Evolutionary conservation across 2,329 filamentous ascomycete genomes (phyloP).

Genomic region (Aspergillus latus): DNA sequence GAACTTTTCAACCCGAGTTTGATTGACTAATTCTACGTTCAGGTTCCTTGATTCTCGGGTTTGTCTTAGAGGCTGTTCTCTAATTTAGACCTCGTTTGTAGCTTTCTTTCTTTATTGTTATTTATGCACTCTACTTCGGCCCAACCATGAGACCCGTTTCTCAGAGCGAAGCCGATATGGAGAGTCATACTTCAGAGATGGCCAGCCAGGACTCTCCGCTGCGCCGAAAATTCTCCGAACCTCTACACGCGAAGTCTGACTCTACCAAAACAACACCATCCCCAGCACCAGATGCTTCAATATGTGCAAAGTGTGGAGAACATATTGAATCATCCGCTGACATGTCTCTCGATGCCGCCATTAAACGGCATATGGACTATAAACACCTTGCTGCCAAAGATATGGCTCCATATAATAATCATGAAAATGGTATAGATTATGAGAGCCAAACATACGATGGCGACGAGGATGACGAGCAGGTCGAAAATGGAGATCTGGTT

Average conservation of each 20-base stretch:
- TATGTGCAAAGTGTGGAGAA: constrained; percentile 41
- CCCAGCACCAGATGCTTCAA: constrained; percentile 31
- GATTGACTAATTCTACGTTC: constrained; percentile 30
- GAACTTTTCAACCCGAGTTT: constrained; percentile 27
- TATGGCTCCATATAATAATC: constrained; percentile 27
- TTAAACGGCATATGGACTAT: constrained; percentile 36
- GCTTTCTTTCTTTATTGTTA: constrained; percentile 8
- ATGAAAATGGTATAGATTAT: constrained; percentile 23
- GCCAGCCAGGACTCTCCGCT: constrained; percentile 39
- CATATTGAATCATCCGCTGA: constrained; percentile 30
- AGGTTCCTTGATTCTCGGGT: constrained; percentile 21
- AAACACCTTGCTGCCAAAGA: constrained; percentile 35
- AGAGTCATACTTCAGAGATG: constrained; percentile 39
- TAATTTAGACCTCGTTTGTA: constrained; percentile 1
- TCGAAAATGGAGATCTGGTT: constrained; percentile 17
- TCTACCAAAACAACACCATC: constrained; percentile 39
- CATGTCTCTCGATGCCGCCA: constrained; percentile 24
- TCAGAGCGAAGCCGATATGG: constrained; percentile 36
- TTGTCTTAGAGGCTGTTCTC: background rate
- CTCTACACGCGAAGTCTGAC: constrained; percentile 33
- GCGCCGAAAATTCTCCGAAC: constrained; percentile 42
- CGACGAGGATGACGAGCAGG: constrained; percentile 21
- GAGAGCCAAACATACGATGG: constrained; percentile 19
- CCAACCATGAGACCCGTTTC: constrained; percentile 34
- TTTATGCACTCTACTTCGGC: constrained; percentile 6